These are phyloP conservation scores for Rhizopogon vesiculosus DNA, from an alignment of 768 basidiomycete genomes.

Conservation along the genomic window DNA sequence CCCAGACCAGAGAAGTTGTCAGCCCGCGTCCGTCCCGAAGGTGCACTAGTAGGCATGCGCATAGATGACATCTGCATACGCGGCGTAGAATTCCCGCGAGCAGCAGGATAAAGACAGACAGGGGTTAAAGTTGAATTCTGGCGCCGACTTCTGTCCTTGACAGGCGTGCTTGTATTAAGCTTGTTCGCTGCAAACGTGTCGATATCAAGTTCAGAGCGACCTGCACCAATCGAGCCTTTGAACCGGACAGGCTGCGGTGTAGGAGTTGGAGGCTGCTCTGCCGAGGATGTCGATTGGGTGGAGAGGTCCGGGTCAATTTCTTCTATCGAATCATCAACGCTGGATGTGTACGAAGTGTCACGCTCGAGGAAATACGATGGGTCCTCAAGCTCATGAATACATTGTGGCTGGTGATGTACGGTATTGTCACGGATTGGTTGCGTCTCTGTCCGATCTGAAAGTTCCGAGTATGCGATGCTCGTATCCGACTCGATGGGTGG, in stretches of 20 bases:
- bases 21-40: not conserved
- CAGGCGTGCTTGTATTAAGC: slow-evolving; percentile 24
- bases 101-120: not conserved
- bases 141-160: slow-evolving; percentile 13
- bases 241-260: slow-evolving; percentile 36
- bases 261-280: slow-evolving; percentile 13
- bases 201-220: slow-evolving; percentile 50
- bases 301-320: not conserved
- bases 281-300: not conserved
- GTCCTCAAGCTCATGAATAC: slow-evolving; percentile 53
- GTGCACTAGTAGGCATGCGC: not conserved
- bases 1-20: not conserved
- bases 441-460: not conserved
- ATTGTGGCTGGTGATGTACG: slow-evolving; percentile 25
- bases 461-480: slow-evolving; percentile 2
- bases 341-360: slow-evolving; percentile 5
- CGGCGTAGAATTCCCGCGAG: not conserved
- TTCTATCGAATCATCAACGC: not conserved
- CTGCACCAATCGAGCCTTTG: slow-evolving; percentile 48
- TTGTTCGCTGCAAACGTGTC: slow-evolving; percentile 39
- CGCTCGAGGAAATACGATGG: slow-evolving; percentile 22
- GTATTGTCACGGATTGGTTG: slow-evolving; percentile 1
- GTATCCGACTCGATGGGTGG: slow-evolving; percentile 16
- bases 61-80: not conserved
- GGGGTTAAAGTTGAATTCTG: not conserved